Evolutionary conservation across 148 eudicot species (phyloP).

Genomic region (Bassia scoparia): DNA sequence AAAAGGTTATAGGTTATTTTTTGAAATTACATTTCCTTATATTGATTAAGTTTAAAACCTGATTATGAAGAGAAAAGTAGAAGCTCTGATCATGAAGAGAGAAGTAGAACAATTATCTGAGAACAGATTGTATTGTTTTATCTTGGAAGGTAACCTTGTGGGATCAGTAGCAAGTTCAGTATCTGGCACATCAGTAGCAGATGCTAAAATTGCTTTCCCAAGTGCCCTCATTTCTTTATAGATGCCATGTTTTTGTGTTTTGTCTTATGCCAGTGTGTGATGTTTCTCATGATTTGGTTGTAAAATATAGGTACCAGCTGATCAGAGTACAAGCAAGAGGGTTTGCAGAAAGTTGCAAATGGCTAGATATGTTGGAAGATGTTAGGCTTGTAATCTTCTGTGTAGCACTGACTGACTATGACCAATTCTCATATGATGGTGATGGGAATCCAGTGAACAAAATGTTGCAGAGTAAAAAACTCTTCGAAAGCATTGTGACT

Average conservation of each 20-base stretch:
- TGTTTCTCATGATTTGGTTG: background rate
- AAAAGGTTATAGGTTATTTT: too few species aligned
- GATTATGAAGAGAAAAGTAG: too few species aligned
- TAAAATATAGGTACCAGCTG: slow-evolving; percentile 68
- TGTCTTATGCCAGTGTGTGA: background rate
- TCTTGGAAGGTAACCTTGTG: too few species aligned
- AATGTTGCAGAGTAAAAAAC: slow-evolving; percentile 70
- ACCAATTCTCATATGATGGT: slow-evolving; percentile 46
- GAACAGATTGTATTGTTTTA: too few species aligned
- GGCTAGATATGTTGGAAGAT: slow-evolving; percentile 95
- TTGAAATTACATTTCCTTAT: too few species aligned
- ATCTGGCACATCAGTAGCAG: background rate
- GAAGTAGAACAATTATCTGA: too few species aligned
- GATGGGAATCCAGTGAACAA: slow-evolving; percentile 61
- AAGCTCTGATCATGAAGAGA: too few species aligned
- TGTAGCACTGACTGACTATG: slow-evolving; percentile 71
- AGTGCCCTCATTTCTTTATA: background rate
- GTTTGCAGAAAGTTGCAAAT: slow-evolving; percentile 80
- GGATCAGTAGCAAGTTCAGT: background rate
- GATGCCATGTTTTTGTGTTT: too few species aligned
- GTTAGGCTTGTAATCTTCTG: slow-evolving; percentile 79
- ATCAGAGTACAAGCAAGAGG: slow-evolving; percentile 88
- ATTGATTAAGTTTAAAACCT: too few species aligned
- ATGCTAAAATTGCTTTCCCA: background rate
- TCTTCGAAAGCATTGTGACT: slow-evolving; percentile 73